These are phyloP conservation scores for Colletotrichum sp. DNA, from an alignment of 2,329 filamentous ascomycete species.

Conservation along the genomic window DNA sequence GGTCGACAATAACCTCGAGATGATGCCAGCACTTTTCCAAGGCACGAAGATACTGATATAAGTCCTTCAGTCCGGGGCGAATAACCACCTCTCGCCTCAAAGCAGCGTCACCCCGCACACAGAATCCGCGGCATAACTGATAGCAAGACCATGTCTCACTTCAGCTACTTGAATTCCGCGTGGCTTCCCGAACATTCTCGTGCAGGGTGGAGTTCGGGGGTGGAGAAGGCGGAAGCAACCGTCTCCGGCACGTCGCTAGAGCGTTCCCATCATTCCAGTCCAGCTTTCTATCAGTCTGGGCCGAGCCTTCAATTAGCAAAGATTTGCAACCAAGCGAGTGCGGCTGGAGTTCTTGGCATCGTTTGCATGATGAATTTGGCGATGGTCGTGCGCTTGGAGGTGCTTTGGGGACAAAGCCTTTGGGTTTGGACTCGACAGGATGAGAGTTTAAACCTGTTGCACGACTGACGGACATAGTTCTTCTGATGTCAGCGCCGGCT, in stretches of 20 bases:
- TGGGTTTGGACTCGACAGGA: slow-evolving; percentile 29
- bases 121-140: not conserved
- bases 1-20: not conserved
- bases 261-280: not conserved
- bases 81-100: not conserved
- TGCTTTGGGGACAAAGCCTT: slow-evolving; percentile 34
- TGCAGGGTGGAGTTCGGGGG: not conserved
- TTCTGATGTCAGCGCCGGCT: slow-evolving; percentile 47
- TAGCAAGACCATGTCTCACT: fast-evolving
- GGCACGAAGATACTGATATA: not conserved
- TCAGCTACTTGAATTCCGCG: not conserved
- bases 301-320: not conserved
- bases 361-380: not conserved
- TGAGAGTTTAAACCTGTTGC: slow-evolving; percentile 42
- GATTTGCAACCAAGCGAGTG: not conserved
- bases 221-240: not conserved
- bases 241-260: not conserved
- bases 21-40: not conserved
- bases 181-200: not conserved
- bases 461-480: slow-evolving; percentile 35
- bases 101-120: not conserved
- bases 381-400: slow-evolving; percentile 26
- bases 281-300: fast-evolving
- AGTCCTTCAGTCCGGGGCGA: not conserved
- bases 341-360: not conserved